A percentile compares a stretch with the other conserved stretches of the same genome.
phyloP scores from a whole-genome alignment of 176 grass and related monocot species.

The Panicum miliaceum region DNA sequence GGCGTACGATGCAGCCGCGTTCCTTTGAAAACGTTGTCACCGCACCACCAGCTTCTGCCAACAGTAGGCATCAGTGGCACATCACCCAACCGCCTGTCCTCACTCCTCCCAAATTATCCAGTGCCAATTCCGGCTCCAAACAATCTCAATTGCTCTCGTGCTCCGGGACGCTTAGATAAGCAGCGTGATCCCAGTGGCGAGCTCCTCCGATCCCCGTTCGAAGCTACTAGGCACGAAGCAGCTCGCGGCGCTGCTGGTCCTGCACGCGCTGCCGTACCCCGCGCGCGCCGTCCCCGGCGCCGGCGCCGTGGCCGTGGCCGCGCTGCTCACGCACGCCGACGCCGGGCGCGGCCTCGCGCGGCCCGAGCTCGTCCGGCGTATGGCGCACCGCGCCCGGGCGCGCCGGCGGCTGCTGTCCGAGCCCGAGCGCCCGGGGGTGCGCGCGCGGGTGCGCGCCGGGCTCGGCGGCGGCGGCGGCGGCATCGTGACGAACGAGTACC shows the following conservation, averaged over 20 bases:
- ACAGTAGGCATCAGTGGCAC: constrained; percentile 40
- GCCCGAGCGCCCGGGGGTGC: background rate
- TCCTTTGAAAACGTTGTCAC: constrained; percentile 34
- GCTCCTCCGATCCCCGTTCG: background rate
- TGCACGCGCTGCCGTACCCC: constrained; percentile 48
- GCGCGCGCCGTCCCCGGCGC: constrained; percentile 17
- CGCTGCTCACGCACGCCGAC: constrained; percentile 63
- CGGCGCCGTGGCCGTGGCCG: constrained; percentile 25
- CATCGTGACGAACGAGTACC: constrained; percentile 74
- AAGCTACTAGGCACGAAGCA: constrained; percentile 32
- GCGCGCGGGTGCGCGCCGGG: background rate
- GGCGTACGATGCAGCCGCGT: background rate
- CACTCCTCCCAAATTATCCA: background rate
- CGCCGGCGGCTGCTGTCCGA: constrained; percentile 22
- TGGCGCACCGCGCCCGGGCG: constrained; percentile 46
- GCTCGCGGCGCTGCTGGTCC: constrained; percentile 43
- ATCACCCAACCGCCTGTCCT: constrained; percentile 34
- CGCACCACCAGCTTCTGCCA: constrained; percentile 41
- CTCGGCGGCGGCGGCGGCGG: constrained; percentile 16
- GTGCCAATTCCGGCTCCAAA: background rate
- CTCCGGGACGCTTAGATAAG: constrained; percentile 16
- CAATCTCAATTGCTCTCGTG: background rate
- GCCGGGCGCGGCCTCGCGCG: constrained; percentile 36
- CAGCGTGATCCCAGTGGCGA: background rate
- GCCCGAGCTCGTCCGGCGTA: constrained; percentile 59